phyloP scores from a whole-genome alignment of 2,329 filamentous ascomycete species.

The Stagonosporopsis vannaccii region DNA sequence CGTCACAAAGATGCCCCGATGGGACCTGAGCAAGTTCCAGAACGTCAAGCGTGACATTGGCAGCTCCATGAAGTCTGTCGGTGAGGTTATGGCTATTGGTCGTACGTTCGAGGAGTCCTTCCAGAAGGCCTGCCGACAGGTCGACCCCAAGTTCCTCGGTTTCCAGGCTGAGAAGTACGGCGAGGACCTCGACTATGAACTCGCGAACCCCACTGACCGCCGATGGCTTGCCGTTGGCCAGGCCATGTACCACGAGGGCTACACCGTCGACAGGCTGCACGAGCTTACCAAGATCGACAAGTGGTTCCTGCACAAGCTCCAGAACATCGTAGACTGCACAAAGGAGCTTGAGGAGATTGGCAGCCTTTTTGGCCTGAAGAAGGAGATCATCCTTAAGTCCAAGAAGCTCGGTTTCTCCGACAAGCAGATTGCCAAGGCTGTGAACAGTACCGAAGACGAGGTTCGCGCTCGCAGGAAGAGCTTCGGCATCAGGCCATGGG shows the following conservation, averaged over 20 bases:
- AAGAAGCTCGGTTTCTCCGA: slow-evolving; percentile 99
- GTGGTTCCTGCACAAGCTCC: slow-evolving; percentile 98
- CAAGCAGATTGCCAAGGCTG: slow-evolving; percentile 87
- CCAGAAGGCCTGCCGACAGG: slow-evolving; percentile 97
- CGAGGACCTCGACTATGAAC: slow-evolving; percentile 86
- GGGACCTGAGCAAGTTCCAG: slow-evolving; percentile 99
- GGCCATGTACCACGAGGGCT: slow-evolving; percentile 96
- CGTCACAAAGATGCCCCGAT: slow-evolving; percentile 97
- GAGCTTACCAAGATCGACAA: slow-evolving; percentile 98
- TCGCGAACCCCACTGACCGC: slow-evolving; percentile 92
- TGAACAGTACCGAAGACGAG: slow-evolving; percentile 86
- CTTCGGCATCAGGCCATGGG: slow-evolving; percentile 92
- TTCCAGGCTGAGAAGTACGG: slow-evolving; percentile 92
- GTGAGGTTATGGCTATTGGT: slow-evolving; percentile 99
- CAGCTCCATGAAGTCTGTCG: slow-evolving; percentile 98
- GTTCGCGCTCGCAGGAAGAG: slow-evolving; percentile 84
- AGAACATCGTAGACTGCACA: slow-evolving; percentile 94
- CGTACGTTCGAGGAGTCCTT: slow-evolving; percentile 98
- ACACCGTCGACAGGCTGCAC: slow-evolving; percentile 89
- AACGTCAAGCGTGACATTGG: slow-evolving; percentile 98
- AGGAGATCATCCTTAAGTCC: slow-evolving; percentile 85
- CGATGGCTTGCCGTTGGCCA: slow-evolving; percentile 97
- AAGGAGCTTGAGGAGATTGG: slow-evolving; percentile 85
- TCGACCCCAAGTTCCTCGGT: slow-evolving; percentile 89
- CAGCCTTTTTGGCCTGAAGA: slow-evolving; percentile 82